Evolutionary conservation across 208 protist species (phyloP), one percentile per base, ranked within the genome.

Genomic region (Zelonia costaricensis): DNA sequence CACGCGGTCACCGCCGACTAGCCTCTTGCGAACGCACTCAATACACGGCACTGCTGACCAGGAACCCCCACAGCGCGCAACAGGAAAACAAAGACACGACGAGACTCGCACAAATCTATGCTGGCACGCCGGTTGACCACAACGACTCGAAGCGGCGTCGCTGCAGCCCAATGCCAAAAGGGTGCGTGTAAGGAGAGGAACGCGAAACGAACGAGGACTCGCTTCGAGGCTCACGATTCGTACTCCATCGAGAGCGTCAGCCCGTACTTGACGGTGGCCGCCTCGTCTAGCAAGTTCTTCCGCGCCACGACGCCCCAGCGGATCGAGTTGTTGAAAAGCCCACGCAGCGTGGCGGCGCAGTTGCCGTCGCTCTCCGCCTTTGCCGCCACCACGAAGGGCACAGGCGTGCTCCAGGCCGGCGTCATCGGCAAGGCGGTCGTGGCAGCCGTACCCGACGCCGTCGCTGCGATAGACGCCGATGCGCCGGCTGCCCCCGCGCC

Each of bases 361-460:
- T 69, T 40, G 25, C 89, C 89, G 27, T 78, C 69, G 49, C 79
- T 91, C 35, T 84, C 78, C 7, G 74, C 89, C 67, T 95, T 95
- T 12, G 79, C 72, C 5, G 89, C 89, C 4, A 81, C 40, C 1
- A 91, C 69, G 31, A 94, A 64, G 13, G 85, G 81, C 10, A 85
- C 40, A 2, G 74, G 51, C 5, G 64, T 61, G 9, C 68, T 82
- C 78, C 74, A 80, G n/a, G 48, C 40, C 3, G 49, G 40, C 16
- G 15, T 44, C 12, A 43, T 39, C 0, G 40, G 8, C 49, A 20
- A 18, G 7, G 51, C 6, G 4, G 10, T 12, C 9, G 12, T 15
- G 12, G 27, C 40, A 0, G 25, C 20, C 42, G 44, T 22, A 4
- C 38, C 47, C 18, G 52, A 25, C 20, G n/a, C 16, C 43, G 42